These are phyloP conservation scores for Waltergamsia citrina DNA, from an alignment of 2,329 filamentous ascomycete genomes.

Conservation along the genomic window DNA sequence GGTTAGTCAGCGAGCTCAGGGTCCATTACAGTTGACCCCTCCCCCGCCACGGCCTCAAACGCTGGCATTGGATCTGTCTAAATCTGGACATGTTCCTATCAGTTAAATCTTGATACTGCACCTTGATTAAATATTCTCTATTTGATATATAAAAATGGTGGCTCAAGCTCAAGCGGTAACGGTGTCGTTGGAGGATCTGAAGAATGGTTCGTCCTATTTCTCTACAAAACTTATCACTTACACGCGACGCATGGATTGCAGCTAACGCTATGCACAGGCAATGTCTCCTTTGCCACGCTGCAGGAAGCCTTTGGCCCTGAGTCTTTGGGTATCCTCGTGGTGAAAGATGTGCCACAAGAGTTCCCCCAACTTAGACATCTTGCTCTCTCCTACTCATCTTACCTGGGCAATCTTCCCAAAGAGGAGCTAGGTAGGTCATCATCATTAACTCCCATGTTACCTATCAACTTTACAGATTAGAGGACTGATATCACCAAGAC, in stretches of 20 bases:
- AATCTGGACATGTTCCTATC: background rate
- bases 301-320: conserved; percentile 81
- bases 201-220: conserved; percentile 31
- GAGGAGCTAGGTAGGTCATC: conserved; percentile 54
- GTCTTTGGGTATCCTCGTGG: conserved; percentile 87
- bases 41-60: conserved; percentile 1
- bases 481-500: conserved; percentile 19
- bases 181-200: conserved; percentile 52
- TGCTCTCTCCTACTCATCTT: conserved; percentile 79
- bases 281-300: conserved; percentile 58
- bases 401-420: conserved; percentile 71
- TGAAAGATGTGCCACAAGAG: conserved; percentile 67
- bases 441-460: background rate
- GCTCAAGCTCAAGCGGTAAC: conserved; percentile 45
- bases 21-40: conserved; percentile 1
- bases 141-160: background rate
- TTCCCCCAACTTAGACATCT: conserved; percentile 65
- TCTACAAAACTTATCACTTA: background rate
- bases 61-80: background rate
- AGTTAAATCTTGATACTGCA: background rate
- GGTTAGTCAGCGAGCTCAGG: conserved; percentile 1
- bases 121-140: no score
- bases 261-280: conserved; percentile 36
- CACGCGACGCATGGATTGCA: background rate
- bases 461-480: background rate